These are phyloP conservation scores for Pinus taeda DNA, from an alignment of 75 land plant genomes.

Conservation along the genomic window DNA sequence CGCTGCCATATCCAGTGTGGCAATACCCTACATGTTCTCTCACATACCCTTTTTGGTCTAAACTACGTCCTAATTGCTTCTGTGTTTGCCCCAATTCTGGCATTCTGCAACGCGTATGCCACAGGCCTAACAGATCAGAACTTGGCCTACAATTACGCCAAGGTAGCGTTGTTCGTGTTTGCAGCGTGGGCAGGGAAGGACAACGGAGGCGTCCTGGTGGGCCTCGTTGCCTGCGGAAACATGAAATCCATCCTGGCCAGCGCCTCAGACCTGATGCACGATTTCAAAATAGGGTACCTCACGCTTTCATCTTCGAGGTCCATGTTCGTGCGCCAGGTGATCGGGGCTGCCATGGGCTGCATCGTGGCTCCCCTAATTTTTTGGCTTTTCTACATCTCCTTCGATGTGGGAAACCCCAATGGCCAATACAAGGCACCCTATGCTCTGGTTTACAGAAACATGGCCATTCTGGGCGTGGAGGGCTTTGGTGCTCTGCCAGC, in stretches of 20 bases:
- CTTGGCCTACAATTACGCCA: slow-evolving; percentile 68
- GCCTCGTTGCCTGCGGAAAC: slow-evolving; percentile 69
- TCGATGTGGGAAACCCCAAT: slow-evolving; percentile 42
- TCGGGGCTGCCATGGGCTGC: slow-evolving; percentile 76
- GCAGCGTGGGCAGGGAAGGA: slow-evolving; percentile 72
- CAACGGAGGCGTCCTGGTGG: slow-evolving; percentile 64
- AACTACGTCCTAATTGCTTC: slow-evolving; percentile 48
- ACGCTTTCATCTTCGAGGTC: slow-evolving; percentile 62
- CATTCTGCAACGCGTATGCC: slow-evolving; percentile 85
- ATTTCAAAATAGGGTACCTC: slow-evolving; percentile 69
- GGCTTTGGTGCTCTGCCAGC: slow-evolving; percentile 55
- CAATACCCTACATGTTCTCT: slow-evolving; percentile 37
- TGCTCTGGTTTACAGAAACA: slow-evolving; percentile 53
- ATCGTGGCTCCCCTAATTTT: slow-evolving; percentile 62
- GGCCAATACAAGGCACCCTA: slow-evolving; percentile 46
- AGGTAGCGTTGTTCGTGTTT: slow-evolving; percentile 55
- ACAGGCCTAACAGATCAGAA: slow-evolving; percentile 75
- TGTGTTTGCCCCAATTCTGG: slow-evolving; percentile 52
- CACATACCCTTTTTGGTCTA: no score
- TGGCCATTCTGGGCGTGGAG: slow-evolving; percentile 65
- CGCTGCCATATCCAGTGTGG: slow-evolving; percentile 28
- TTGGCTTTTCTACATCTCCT: slow-evolving; percentile 66
- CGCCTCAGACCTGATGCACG: slow-evolving; percentile 72
- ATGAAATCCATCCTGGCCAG: slow-evolving; percentile 64
- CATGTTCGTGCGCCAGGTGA: slow-evolving; percentile 75